Percentiles rank a stretch among this genome's conserved stretches.
These are phyloP conservation scores for Saturnispora zaruensis DNA, from an alignment of 805 yeast genomes.

Conservation along the genomic window DNA sequence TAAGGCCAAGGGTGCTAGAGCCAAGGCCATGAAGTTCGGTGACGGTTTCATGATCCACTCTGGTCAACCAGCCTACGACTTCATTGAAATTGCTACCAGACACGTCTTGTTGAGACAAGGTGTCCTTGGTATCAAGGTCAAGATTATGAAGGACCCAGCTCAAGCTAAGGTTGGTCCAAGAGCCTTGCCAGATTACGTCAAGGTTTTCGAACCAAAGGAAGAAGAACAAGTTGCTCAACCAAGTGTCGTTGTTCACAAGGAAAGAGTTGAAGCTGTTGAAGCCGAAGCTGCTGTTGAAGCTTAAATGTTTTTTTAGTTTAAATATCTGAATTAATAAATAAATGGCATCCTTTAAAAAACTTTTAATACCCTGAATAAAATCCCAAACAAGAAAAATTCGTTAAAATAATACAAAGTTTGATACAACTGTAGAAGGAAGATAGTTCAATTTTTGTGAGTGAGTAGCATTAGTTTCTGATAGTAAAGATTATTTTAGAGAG, in stretches of 20 bases:
- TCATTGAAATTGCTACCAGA: conserved; percentile 98
- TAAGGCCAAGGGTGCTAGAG: conserved; percentile 99
- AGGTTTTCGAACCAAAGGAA: conserved; percentile 90
- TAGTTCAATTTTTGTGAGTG: neutral
- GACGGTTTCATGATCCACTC: conserved; percentile 99
- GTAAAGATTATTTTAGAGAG: neutral
- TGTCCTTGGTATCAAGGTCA: conserved; percentile 98
- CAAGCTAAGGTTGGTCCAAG: conserved; percentile 76
- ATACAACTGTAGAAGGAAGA: neutral
- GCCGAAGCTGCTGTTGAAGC: conserved; percentile 30
- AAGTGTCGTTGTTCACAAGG: conserved; percentile 68
- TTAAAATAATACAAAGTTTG: neutral
- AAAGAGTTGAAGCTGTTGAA: conserved; percentile 27
- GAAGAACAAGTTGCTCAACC: conserved; percentile 77
- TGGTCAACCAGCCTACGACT: conserved; percentile 99
- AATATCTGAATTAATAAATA: neutral
- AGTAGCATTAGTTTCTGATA: neutral
- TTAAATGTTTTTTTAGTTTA: conserved; percentile 6
- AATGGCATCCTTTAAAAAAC: neutral
- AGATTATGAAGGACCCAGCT: conserved; percentile 99
- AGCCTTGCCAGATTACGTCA: conserved; percentile 92
- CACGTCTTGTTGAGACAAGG: conserved; percentile 99
- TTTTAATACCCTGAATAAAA: neutral
- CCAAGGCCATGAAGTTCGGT: conserved; percentile 99
- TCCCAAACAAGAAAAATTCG: neutral